phyloP scores from a whole-genome alignment of 495 filamentous ascomycete genomes.

The Penicillium canariense region DNA sequence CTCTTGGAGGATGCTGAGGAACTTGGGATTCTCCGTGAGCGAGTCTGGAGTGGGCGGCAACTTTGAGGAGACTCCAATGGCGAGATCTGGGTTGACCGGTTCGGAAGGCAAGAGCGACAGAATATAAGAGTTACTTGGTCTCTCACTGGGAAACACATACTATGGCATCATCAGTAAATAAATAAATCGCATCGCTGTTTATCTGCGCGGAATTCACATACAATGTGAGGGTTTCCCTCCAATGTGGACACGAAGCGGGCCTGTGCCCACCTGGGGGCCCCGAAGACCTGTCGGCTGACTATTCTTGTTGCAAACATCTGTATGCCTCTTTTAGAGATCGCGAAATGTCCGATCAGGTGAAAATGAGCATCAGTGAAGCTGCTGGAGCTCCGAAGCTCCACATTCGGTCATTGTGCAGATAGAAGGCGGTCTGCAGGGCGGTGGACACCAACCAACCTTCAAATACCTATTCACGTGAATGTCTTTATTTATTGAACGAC shows the following conservation, averaged over 20 bases:
- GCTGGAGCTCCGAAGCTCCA: not conserved
- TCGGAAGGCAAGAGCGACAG: slow-evolving; percentile 73
- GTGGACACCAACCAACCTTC: slow-evolving; percentile 1
- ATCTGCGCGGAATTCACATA: slow-evolving; percentile 24
- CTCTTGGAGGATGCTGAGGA: slow-evolving; percentile 70
- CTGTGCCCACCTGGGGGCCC: slow-evolving; percentile 26
- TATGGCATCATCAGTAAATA: slow-evolving; percentile 35
- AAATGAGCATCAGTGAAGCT: not conserved
- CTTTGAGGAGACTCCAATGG: slow-evolving; percentile 71
- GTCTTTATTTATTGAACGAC: slow-evolving; percentile 1
- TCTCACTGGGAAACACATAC: slow-evolving; percentile 67
- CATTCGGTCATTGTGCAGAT: slow-evolving; percentile 16
- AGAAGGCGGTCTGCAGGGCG: slow-evolving; percentile 20
- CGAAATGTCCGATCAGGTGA: not conserved
- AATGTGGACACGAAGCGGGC: slow-evolving; percentile 50
- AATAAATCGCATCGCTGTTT: not conserved
- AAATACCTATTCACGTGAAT: slow-evolving; percentile 1
- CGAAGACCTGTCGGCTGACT: slow-evolving; percentile 20
- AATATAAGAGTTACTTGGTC: slow-evolving; percentile 46
- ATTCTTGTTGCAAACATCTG: slow-evolving; percentile 31
- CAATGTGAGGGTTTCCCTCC: slow-evolving; percentile 54
- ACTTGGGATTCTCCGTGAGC: slow-evolving; percentile 73
- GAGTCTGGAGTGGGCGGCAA: slow-evolving; percentile 75
- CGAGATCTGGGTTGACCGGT: slow-evolving; percentile 64
- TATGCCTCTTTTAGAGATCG: not conserved